Evolutionary conservation across 2,329 filamentous ascomycete species (phyloP), one percentile per base, ranked within the genome.

Genomic region (Grosmannia huntii): DNA sequence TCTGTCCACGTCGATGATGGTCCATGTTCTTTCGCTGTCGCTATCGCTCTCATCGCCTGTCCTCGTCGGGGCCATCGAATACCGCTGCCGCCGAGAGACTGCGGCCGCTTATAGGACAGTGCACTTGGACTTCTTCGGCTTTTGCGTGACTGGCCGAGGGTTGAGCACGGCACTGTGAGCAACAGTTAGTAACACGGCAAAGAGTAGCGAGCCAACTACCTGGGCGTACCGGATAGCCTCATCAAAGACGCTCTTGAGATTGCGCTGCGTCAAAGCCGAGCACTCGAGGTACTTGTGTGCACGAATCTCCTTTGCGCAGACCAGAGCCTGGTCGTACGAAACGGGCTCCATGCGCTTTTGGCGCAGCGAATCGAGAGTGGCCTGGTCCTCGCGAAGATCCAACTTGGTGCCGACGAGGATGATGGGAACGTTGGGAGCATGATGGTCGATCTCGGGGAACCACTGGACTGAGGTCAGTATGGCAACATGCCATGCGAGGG

Each of bases 271-370:
- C 65, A 99, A 78, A 53, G 94, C 94, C 56, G 94, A 97, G 76
- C 94, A 99, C 75, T 99, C 94, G 49, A 97, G 81, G 75, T 99
- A 99, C 76, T 96, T 97, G 75, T 94, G 89, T 52, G 94, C 92
- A 70, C 84, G 87, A 74, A 99, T 96, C 68, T 96, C 91, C 76
- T 95, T 95, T 62, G 90, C 90, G 63, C 92, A 88, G 64, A 85
- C 76, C 62, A 96, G 79, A 46, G 90, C 94, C 73, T 95, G 89
- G 72, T 96, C 90, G 73, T 95, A 97, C 57, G 89, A 86, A 61
- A 97, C 91, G n/a, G 94, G 90, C 66, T 94, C 87, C 91, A 96
- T 96, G 73, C 91, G 88, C 81, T 95, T 94, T 71, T 89, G 82
- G 65, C 89, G 83, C 66, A 99, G 80, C 64, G 84, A 85, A 66